These are phyloP conservation scores for Mycena floridula DNA, from an alignment of 768 basidiomycete species.

Conservation along the genomic window DNA sequence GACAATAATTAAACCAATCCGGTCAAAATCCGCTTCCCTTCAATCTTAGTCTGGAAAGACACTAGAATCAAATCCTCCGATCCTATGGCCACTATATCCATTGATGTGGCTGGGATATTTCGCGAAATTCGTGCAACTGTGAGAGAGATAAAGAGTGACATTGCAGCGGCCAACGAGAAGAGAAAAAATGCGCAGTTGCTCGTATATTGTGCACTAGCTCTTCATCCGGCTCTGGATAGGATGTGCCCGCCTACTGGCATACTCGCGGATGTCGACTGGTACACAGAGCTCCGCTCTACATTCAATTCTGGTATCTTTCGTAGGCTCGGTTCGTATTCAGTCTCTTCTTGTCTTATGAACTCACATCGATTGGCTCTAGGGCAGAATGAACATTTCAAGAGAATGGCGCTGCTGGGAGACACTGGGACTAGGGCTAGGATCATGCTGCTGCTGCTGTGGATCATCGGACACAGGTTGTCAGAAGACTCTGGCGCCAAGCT, in stretches of 20 bases:
- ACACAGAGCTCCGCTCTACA: no score
- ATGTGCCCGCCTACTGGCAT: slow-evolving; percentile 13
- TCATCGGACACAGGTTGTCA: slow-evolving; percentile 15
- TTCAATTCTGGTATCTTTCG: no score
- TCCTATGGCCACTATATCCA: slow-evolving; percentile 7
- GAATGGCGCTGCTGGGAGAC: slow-evolving; percentile 10
- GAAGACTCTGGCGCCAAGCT: slow-evolving; percentile 16
- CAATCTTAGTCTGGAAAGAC: no score
- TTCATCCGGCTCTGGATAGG: slow-evolving; percentile 13
- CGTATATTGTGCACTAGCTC: slow-evolving; percentile 13
- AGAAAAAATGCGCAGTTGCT: slow-evolving; percentile 9
- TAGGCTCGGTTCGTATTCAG: no score
- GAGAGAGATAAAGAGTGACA: slow-evolving; percentile 1
- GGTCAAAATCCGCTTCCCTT: no score
- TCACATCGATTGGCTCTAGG: no score
- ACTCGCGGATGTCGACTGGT: slow-evolving; percentile 14
- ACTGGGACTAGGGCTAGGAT: slow-evolving; percentile 13
- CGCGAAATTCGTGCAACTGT: neutral
- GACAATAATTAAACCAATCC: no score
- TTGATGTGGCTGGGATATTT: slow-evolving; percentile 3
- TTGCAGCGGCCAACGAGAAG: slow-evolving; percentile 6
- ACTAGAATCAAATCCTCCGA: no score
- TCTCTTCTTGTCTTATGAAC: no score
- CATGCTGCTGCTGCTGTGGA: slow-evolving; percentile 17
- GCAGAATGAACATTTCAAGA: slow-evolving; percentile 15